Base-by-base conservation (phyloP, 2,329 filamentous ascomycete genomes). In the Pezicula radicicola region DNA sequence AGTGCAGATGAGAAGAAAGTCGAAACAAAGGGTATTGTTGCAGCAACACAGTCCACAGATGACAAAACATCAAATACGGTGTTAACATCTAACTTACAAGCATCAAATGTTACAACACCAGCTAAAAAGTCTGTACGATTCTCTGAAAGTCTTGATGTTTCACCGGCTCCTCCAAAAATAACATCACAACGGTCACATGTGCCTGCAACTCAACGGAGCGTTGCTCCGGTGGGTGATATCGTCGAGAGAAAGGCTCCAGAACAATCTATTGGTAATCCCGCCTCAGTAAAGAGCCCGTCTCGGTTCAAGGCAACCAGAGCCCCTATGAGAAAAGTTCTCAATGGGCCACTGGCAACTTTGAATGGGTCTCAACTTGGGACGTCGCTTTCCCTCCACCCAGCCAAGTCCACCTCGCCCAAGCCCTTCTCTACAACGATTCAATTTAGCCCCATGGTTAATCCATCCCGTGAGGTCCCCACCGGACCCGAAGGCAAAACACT, bases 101-200 rank as follows among this genome's bases (percentile, higher is more conserved):
- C 15, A 40, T n/a, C 16, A 21, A 27, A 19, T 25, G 49, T 16
- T n/a, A 16, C 30, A 3, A 47, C 48, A 7, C 47, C 55, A 41
- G 35, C 49, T 4, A 67, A 79, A 65, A 96, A 94, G 72, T 85
- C 81, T 15, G 91, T 96, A 25, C 83, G 87, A n/a, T 96, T 96
- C 69, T 86, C 91, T 2, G 74, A 85, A 33, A 76, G 78, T 6
- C 73, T 96, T 33, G 89, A 94, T 60, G 84, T 95, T 56, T 85
- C 88, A 28, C 74, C 72, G 44, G 67, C 70, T 19, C 28, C 7
- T 30, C 58, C 72, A 33, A 56, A 60, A 58, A 60, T 60, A 45
- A 62, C 63, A 57, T 57, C 58, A 51, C 58, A 47, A 51, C 53
- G 48, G 53, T 63, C 55, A 28, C 15, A 50, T 6, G 25, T 48